Base-by-base conservation (phyloP, 345 rosid species). In the Syzygium jambos region DNA sequence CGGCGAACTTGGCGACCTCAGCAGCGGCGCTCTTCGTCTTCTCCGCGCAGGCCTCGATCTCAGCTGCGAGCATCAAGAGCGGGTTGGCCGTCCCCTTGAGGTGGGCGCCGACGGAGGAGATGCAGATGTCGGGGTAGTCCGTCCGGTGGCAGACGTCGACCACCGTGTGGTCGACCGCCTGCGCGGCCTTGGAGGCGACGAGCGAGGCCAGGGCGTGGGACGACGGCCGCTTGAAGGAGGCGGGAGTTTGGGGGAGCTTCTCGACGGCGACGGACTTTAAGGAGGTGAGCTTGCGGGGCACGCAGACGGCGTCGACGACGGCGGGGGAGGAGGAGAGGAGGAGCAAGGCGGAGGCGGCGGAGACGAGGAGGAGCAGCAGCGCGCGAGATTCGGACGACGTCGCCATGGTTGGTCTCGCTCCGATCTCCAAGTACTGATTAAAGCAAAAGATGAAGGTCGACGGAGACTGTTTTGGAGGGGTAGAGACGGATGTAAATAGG, bases 121-220 rank as follows among this genome's bases (percentile, higher is more conserved):
- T 13, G 87, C 89, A 88, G 9, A 68, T 11, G 51, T 15, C 59
- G 17, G 87, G 21, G 52, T 85, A 51, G 34, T 88, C 87, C 12
- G 89, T 88, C 80, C 11, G 83, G 61, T 34, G 46, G 86, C 89
- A 88, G 23, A 85, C 25, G 86, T 77, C 12, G 21, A 4, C n/a
- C 57, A 59, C 41, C n/a, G 9, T 4, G 25, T 11, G 52, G 55
- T 77, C 54, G 30, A 5, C 85, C 78, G 0, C 7, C 82, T 1
- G 27, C 82, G 13, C 27, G 14, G 49, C 82, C 3, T 19, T 19
- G 82, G 82, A 38, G 82, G 82, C 4, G 14, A 43, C 5, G 49
- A 73, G 82, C 82, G 80, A 29, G 41, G n/a, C 53, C 57, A 7
- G 83, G 65, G 87, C 25, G 9, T 11, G 13, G 17, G 56, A n/a